phyloP scores from a whole-genome alignment of 2,329 filamentous ascomycete species.

The Annulohypoxylon truncatum region DNA sequence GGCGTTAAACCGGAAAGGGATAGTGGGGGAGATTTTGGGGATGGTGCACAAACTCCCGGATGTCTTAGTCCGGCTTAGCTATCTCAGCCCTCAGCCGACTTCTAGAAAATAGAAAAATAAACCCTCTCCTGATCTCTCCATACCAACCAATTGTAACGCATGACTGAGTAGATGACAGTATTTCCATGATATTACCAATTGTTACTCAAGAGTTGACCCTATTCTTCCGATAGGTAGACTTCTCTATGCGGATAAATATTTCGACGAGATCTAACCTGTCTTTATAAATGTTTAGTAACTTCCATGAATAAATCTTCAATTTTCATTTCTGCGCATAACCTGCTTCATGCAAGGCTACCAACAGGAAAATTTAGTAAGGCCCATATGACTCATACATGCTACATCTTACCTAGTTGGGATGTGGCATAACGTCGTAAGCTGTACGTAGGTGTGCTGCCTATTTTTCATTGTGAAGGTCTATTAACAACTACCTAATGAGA shows the following conservation, averaged over 20 bases:
- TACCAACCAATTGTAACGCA: constrained; percentile 7
- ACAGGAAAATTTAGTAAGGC: not conserved
- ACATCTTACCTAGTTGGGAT: not conserved
- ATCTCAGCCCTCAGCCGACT: not conserved
- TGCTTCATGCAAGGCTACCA: constrained; percentile 32
- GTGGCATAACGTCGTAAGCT: not conserved
- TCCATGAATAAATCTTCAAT: not conserved
- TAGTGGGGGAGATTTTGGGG: constrained; percentile 30
- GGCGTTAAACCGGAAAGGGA: constrained; percentile 32
- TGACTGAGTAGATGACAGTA: not conserved
- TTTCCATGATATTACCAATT: constrained; percentile 9
- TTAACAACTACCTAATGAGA: too few species aligned
- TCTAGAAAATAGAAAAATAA: constrained; percentile 14
- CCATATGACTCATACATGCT: constrained; percentile 19
- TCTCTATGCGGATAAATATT: constrained; percentile 5
- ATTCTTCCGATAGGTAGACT: not conserved
- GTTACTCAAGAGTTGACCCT: not conserved
- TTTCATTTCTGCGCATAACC: not conserved
- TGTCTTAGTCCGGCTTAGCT: constrained; percentile 16
- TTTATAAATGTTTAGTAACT: not conserved
- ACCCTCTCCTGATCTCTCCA: constrained; percentile 3
- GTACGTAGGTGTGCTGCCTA: constrained; percentile 27
- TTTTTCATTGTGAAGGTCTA: not conserved
- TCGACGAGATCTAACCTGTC: not conserved
- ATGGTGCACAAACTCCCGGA: not conserved